Evolutionary conservation across 2,329 filamentous ascomycete genomes (phyloP).

Genomic region (Amphichorda felina): DNA sequence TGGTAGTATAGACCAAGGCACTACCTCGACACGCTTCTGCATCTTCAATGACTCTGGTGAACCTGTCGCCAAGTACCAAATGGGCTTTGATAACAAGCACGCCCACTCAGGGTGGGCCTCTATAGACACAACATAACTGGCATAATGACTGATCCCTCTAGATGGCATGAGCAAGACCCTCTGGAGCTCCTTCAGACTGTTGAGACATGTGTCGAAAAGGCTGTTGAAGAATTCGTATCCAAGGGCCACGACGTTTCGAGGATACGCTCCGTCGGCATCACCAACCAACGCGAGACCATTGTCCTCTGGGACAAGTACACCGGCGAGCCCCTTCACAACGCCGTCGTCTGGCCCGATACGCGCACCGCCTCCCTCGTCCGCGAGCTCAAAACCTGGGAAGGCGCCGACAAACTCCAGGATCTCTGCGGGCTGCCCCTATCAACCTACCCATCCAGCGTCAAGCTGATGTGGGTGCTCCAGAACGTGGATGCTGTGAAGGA

Average conservation of each 20-base stretch:
- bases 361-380: slow-evolving; percentile 60
- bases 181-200: slow-evolving; percentile 62
- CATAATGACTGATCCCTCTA: slow-evolving; percentile 18
- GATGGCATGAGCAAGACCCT: slow-evolving; percentile 80
- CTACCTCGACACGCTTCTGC: slow-evolving; percentile 68
- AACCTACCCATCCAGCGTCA: slow-evolving; percentile 71
- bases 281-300: slow-evolving; percentile 75
- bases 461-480: slow-evolving; percentile 65
- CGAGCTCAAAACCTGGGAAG: slow-evolving; percentile 54
- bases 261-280: slow-evolving; percentile 68
- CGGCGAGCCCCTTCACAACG: slow-evolving; percentile 67
- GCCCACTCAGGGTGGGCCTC: slow-evolving; percentile 58
- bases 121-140: neutral
- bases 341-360: slow-evolving; percentile 78
- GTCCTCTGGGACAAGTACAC: slow-evolving; percentile 70
- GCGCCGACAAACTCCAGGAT: slow-evolving; percentile 53
- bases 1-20: slow-evolving; percentile 71
- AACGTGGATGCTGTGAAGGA: slow-evolving; percentile 55
- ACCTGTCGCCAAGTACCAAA: slow-evolving; percentile 60
- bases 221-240: slow-evolving; percentile 55
- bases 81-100: slow-evolving; percentile 66
- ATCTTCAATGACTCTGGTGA: slow-evolving; percentile 76
- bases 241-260: slow-evolving; percentile 54
- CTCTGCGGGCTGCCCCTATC: slow-evolving; percentile 69
- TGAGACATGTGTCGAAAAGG: slow-evolving; percentile 63